Percentiles rank a stretch among this genome's conserved stretches.
Evolutionary conservation across 2,329 filamentous ascomycete species (phyloP).

Genomic region (Fusarium hostae): DNA sequence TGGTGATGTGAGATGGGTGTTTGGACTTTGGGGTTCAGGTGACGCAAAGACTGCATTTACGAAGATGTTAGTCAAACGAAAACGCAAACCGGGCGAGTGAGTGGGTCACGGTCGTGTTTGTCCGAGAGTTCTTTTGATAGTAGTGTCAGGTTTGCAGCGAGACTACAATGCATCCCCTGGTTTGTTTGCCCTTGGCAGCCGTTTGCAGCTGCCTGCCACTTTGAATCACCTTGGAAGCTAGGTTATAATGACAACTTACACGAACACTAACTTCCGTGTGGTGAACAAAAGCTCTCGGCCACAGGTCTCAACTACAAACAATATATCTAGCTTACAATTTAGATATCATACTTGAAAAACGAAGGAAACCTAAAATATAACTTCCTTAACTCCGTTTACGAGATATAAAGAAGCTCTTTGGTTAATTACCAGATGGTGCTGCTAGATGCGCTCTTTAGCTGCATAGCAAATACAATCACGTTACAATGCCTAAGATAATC

Average conservation of each 20-base stretch:
- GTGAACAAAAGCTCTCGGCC: rapidly evolving
- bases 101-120: neutral
- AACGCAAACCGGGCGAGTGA: neutral
- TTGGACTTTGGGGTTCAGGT: too few species aligned
- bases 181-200: neutral
- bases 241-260: neutral
- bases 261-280: too few species aligned
- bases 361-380: rapidly evolving
- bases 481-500: too few species aligned
- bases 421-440: neutral
- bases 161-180: neutral
- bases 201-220: neutral
- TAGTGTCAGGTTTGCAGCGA: neutral
- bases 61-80: neutral
- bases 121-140: neutral
- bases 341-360: rapidly evolving
- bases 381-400: neutral
- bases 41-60: neutral
- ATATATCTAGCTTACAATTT: rapidly evolving
- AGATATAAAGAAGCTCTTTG: neutral
- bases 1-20: too few species aligned
- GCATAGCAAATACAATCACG: too few species aligned
- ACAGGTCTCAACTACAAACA: rapidly evolving
- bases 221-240: neutral
- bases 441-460: neutral